Evolutionary conservation across 2,329 filamentous ascomycete genomes (phyloP), one percentile per base, ranked within the genome.

Genomic region (Penicillium sp.): DNA sequence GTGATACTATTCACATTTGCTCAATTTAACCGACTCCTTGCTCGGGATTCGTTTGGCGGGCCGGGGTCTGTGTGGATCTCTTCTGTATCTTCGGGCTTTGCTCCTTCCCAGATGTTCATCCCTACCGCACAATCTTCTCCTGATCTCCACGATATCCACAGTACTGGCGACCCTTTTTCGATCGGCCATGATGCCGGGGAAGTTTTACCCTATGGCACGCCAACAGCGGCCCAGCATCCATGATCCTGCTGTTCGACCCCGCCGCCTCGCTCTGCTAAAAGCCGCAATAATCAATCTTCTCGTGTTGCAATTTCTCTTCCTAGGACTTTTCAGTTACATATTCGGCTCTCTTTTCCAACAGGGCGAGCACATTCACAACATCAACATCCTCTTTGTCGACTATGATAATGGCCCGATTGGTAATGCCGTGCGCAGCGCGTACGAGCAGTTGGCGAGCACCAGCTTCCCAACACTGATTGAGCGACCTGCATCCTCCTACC

Each of bases 321-420:
- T 76, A 0, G 62, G 55, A 5, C 61, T 72, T 1, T 72, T 75
- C 51, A 67, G 63, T 14, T 76, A 73, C 43, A 51, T 75, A 2
- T 76, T 73, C 26, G 75, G 73, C 7, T 67, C 72, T 5, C 54
- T 77, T 5, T 76, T 67, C 56, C 67, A 73, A 21, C 65, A 72
- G 43, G 58, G 26, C 2, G 47, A 50, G 1, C 69, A 71, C 45
- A 60, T 63, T 3, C 71, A 76, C 53, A 70, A 72, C 39, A 55
- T 76, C 19, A 67, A 68, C 16, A 51, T 76, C 13, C 51, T 69
- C 8, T 72, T 71, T 26, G 70, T 77, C 37, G 74, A 77, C 58
- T 76, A 75, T 48, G 75, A 77, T 53, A 66, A 63, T 10, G 71
- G 72, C 6, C 59, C 63, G 0, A 65, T 77, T 23, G 73, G 73